Conservation (phyloP, 2,329 filamentous ascomycete genomes). For the Passalora sequoiae region DNA sequence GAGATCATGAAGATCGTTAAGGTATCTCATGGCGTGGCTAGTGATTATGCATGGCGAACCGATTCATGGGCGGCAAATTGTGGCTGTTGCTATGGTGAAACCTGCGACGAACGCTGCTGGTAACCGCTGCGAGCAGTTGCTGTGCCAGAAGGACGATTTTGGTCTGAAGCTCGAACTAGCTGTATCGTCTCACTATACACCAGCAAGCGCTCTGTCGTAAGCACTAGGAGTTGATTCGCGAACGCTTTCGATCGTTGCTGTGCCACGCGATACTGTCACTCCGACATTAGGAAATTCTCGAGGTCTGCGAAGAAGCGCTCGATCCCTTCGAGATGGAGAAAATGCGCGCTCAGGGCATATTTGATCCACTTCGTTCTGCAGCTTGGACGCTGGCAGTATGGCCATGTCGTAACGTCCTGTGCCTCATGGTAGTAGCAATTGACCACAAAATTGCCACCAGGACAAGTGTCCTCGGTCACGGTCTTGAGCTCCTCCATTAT, state of each 20-base stretch:
- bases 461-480: slow-evolving; percentile 35
- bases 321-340: slow-evolving; percentile 37
- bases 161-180: no score
- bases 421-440: slow-evolving; percentile 43
- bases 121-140: no score
- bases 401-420: slow-evolving; percentile 33
- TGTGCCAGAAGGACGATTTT: no score
- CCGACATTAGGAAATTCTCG: slow-evolving; percentile 31
- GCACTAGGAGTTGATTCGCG: background rate
- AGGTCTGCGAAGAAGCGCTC: slow-evolving; percentile 35
- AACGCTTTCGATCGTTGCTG: background rate
- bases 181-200: no score
- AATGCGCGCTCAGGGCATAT: slow-evolving; percentile 33
- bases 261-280: background rate
- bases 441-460: slow-evolving; percentile 34
- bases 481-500: slow-evolving; percentile 33
- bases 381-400: slow-evolving; percentile 36
- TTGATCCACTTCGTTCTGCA: slow-evolving; percentile 40
- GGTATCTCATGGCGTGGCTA: no score
- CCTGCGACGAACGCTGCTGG: no score
- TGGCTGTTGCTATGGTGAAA: no score
- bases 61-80: no score
- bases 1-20: no score
- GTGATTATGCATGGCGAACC: no score
- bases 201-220: no score